phyloP scores from a whole-genome alignment of 306 rosid genomes.

The Phaseolus lunatus region DNA sequence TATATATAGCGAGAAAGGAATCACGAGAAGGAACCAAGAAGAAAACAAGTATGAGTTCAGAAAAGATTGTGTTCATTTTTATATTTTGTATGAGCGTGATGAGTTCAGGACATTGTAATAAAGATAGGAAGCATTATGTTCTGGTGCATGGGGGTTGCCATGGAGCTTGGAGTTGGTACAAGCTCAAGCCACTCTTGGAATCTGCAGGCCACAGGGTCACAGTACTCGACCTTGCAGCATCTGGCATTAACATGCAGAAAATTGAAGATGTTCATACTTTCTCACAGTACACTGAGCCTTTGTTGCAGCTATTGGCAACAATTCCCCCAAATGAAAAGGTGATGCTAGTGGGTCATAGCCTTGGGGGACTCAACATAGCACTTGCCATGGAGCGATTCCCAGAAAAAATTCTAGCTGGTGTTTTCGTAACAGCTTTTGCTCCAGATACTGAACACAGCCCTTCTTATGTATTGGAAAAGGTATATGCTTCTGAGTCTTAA shows the following conservation, averaged over 20 bases:
- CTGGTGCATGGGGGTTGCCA: slow-evolving; percentile 80
- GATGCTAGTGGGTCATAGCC: slow-evolving; percentile 74
- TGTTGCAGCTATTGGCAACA: slow-evolving; percentile 55
- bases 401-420: slow-evolving; percentile 53
- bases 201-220: slow-evolving; percentile 66
- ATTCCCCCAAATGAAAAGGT: slow-evolving; percentile 58
- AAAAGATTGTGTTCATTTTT: too few relatives aligned
- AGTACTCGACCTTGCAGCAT: slow-evolving; percentile 59
- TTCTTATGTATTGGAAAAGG: slow-evolving; percentile 60
- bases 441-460: slow-evolving; percentile 64
- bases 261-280: slow-evolving; percentile 55
- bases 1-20: too few relatives aligned
- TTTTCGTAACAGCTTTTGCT: slow-evolving; percentile 66
- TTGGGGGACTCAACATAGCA: too few relatives aligned
- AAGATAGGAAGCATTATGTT: slow-evolving; percentile 53
- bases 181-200: slow-evolving; percentile 66
- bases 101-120: neutral
- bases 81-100: neutral
- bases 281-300: slow-evolving; percentile 57
- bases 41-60: too few relatives aligned
- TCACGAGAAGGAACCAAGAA: too few relatives aligned
- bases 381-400: slow-evolving; percentile 72
- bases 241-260: slow-evolving; percentile 56
- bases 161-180: slow-evolving; percentile 88
- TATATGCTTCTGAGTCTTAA: slow-evolving; percentile 42